Conservation (phyloP, 2,329 filamentous ascomycete genomes). For the Penicillium sp. region DNA sequence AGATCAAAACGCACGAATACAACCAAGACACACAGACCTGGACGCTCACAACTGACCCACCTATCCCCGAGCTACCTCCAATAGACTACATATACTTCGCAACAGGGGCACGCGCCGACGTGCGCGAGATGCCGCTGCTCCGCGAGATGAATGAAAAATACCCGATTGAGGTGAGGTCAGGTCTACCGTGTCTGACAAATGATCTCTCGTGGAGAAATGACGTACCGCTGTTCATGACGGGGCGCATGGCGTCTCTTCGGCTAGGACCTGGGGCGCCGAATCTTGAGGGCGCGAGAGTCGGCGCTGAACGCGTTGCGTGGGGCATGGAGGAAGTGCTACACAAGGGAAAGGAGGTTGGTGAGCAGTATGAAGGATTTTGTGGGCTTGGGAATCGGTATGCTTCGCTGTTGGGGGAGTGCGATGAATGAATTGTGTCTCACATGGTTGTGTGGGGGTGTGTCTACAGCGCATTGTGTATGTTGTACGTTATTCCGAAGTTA, state of each 20-base stretch:
- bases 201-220: slow-evolving; percentile 72
- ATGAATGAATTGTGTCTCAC: slow-evolving; percentile 7
- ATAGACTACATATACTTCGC: slow-evolving; percentile 73
- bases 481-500: background rate
- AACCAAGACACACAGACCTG: slow-evolving; percentile 50
- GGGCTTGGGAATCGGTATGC: slow-evolving; percentile 44
- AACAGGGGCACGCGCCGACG: slow-evolving; percentile 67
- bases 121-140: slow-evolving; percentile 61
- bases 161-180: slow-evolving; percentile 62
- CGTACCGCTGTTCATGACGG: slow-evolving; percentile 72
- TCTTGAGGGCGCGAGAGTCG: slow-evolving; percentile 68
- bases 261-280: slow-evolving; percentile 73
- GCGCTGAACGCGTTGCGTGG: slow-evolving; percentile 72
- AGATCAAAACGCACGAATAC: slow-evolving; percentile 54
- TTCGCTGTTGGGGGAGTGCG: slow-evolving; percentile 25
- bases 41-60: slow-evolving; percentile 55
- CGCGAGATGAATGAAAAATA: slow-evolving; percentile 58
- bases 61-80: slow-evolving; percentile 48
- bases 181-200: slow-evolving; percentile 70
- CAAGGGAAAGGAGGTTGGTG: slow-evolving; percentile 25
- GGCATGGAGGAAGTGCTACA: slow-evolving; percentile 61
- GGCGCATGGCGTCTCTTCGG: slow-evolving; percentile 64
- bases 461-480: background rate
- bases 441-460: background rate
- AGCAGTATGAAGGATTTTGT: slow-evolving; percentile 38